phyloP scores from a whole-genome alignment of 768 basidiomycete species.

The Royoungia palumana region DNA sequence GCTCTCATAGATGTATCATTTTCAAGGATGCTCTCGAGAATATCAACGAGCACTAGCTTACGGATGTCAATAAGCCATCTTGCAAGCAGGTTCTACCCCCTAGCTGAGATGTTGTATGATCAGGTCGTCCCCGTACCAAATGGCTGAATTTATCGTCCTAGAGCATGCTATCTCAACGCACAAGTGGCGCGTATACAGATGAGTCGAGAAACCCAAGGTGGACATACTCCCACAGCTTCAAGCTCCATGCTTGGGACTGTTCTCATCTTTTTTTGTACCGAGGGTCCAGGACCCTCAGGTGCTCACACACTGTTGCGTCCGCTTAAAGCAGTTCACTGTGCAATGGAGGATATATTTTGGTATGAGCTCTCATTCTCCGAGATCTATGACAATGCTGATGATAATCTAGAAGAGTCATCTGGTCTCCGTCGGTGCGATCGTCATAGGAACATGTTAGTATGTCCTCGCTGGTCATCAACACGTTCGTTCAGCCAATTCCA shows the following conservation, averaged over 20 bases:
- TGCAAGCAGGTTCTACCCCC: constrained; percentile 58
- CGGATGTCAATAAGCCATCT: constrained; percentile 53
- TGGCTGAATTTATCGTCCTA: constrained; percentile 2
- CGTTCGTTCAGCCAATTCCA: no score
- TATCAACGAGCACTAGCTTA: constrained; percentile 44
- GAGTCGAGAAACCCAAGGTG: no score
- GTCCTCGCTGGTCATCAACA: background rate
- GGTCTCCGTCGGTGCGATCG: constrained; percentile 13
- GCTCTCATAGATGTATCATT: constrained; percentile 33
- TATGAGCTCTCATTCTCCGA: background rate
- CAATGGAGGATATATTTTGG: constrained; percentile 8
- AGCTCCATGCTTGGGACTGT: constrained; percentile 33
- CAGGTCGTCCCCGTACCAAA: background rate
- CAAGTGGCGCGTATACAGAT: constrained; percentile 46
- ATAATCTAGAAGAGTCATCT: constrained; percentile 4
- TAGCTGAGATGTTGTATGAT: constrained; percentile 50
- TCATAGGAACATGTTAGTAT: constrained; percentile 13
- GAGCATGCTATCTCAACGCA: constrained; percentile 47
- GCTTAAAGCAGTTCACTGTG: constrained; percentile 5
- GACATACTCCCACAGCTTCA: constrained; percentile 29
- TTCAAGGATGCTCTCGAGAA: constrained; percentile 50
- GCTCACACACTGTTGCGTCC: no score
- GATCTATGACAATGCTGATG: background rate
- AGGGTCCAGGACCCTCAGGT: no score
- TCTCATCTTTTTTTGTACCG: background rate